These are phyloP conservation scores for Sporothrix luriei DNA, from an alignment of 2,329 filamentous ascomycete genomes.

Conservation along the genomic window DNA sequence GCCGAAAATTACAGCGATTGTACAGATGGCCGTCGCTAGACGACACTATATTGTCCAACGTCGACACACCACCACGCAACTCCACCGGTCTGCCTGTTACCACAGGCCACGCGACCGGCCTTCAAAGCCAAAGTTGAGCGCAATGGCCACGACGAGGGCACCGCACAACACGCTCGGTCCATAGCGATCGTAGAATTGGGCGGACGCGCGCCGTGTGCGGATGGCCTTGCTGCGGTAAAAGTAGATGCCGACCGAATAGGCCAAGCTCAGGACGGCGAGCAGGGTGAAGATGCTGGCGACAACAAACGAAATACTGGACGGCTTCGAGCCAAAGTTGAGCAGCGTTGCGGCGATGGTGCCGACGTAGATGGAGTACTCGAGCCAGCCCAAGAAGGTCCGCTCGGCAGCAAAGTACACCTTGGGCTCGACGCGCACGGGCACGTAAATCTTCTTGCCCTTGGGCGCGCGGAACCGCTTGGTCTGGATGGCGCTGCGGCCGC, in stretches of 20 bases:
- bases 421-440: constrained; percentile 91
- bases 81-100: constrained; percentile 41
- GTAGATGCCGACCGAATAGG: constrained; percentile 83
- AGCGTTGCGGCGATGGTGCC: constrained; percentile 82
- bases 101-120: constrained; percentile 63
- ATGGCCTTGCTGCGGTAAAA: constrained; percentile 87
- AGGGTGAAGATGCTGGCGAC: constrained; percentile 79
- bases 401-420: constrained; percentile 98
- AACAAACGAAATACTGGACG: constrained; percentile 62
- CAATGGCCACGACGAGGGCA: constrained; percentile 72
- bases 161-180: constrained; percentile 78
- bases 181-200: constrained; percentile 87
- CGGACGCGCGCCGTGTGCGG: constrained; percentile 71
- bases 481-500: constrained; percentile 56
- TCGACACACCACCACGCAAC: background rate
- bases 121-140: constrained; percentile 78
- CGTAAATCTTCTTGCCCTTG: constrained; percentile 88
- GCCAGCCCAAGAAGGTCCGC: constrained; percentile 92
- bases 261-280: constrained; percentile 73
- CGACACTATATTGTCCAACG: background rate
- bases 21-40: background rate
- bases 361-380: constrained; percentile 95
- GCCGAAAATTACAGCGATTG: constrained; percentile 13
- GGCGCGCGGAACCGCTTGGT: constrained; percentile 69
- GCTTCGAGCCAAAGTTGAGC: constrained; percentile 73